Percentiles rank a stretch among this genome's conserved stretches.
phyloP scores from a whole-genome alignment of 164 flowering plant species.

The Cinnamomum chago region DNA sequence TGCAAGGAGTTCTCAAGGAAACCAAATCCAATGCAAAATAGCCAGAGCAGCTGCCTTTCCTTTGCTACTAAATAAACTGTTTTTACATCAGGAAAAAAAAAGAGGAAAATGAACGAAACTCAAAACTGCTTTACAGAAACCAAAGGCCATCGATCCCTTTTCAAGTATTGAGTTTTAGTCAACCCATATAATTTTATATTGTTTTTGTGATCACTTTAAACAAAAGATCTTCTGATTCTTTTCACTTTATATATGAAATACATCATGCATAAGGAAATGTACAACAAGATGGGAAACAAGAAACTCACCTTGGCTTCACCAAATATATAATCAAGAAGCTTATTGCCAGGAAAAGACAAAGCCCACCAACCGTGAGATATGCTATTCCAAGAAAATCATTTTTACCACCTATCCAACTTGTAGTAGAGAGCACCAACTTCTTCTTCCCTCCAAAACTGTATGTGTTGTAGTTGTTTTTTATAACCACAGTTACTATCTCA shows the following conservation, averaged over 20 bases:
- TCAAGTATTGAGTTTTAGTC: neutral
- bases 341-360: slow-evolving; percentile 61
- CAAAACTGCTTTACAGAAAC: no score
- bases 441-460: slow-evolving; percentile 74
- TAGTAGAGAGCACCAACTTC: slow-evolving; percentile 25
- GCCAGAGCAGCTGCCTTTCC: no score
- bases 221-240: no score
- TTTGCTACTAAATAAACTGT: no score
- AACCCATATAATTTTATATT: neutral
- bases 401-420: slow-evolving; percentile 68
- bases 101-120: no score
- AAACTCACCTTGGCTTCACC: slow-evolving; percentile 67
- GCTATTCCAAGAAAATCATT: slow-evolving; percentile 76
- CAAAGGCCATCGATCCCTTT: no score
- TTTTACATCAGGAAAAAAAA: no score
- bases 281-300: neutral
- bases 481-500: slow-evolving; percentile 38
- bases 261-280: neutral
- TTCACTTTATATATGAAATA: neutral
- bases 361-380: slow-evolving; percentile 64
- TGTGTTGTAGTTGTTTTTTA: slow-evolving; percentile 80
- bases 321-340: slow-evolving; percentile 51
- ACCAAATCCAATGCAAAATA: no score
- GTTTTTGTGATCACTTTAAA: neutral
- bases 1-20: no score